These are phyloP conservation scores for Phytophthora quininea DNA, from an alignment of 352 stramenopile species.

Conservation along the genomic window DNA sequence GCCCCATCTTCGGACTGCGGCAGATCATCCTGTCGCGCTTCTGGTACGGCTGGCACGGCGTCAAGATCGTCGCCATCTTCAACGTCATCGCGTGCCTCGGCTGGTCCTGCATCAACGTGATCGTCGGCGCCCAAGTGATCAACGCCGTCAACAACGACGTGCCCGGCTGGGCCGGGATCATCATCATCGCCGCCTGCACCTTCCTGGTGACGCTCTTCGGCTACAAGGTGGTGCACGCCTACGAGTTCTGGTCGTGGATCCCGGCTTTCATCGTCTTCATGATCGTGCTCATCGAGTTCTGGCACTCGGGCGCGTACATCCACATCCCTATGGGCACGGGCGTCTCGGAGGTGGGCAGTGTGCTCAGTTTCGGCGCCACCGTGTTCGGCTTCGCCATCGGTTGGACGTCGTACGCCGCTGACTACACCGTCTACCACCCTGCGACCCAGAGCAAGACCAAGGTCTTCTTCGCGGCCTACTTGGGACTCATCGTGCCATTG, in stretches of 20 bases:
- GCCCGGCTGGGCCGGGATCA: conserved; percentile 48
- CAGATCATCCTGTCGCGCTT: conserved; percentile 59
- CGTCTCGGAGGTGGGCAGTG: conserved; percentile 35
- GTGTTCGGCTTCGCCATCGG: conserved; percentile 50
- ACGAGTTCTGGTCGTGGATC: conserved; percentile 62
- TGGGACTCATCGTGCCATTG: conserved; percentile 47
- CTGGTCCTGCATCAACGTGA: conserved; percentile 56
- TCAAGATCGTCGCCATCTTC: conserved; percentile 52
- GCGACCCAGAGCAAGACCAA: conserved; percentile 47
- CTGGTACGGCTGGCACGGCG: conserved; percentile 54
- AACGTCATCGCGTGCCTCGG: conserved; percentile 50
- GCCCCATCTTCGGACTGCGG: conserved; percentile 46
- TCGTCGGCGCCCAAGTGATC: conserved; percentile 55
- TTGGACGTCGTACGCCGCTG: conserved; percentile 44
- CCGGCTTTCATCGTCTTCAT: conserved; percentile 53
- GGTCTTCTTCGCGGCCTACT: conserved; percentile 49
- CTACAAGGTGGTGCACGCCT: conserved; percentile 56
- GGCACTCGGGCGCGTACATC: conserved; percentile 44
- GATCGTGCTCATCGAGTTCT: conserved; percentile 49
- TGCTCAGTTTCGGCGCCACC: conserved; percentile 42
- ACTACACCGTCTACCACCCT: conserved; percentile 59
- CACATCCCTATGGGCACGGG: conserved; percentile 52
- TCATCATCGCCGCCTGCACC: conserved; percentile 50
- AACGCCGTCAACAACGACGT: conserved; percentile 52
- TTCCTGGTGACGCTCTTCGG: conserved; percentile 56